Percentiles rank a stretch among this genome's conserved stretches.
phyloP scores from a whole-genome alignment of 352 stramenopile species.

The Phytophthora uliginosa region DNA sequence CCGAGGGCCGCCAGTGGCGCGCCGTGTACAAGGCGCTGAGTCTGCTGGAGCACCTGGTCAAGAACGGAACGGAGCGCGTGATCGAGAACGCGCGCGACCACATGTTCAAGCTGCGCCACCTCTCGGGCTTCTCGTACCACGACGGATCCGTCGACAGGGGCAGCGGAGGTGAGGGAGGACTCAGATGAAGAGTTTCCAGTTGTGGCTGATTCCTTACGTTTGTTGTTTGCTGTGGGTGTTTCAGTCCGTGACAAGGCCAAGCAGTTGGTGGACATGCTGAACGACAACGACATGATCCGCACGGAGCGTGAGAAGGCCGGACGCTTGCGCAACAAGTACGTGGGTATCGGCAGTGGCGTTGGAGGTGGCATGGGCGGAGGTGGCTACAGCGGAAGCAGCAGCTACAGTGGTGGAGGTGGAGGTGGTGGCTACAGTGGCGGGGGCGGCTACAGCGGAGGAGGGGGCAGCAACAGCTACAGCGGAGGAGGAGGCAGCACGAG shows the following conservation, averaged over 20 bases:
- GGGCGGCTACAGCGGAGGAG: conserved; percentile 42
- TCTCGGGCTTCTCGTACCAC: conserved; percentile 92
- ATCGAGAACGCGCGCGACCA: conserved; percentile 98
- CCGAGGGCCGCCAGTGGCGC: conserved; percentile 93
- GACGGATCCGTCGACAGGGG: conserved; percentile 89
- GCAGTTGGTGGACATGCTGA: conserved; percentile 88
- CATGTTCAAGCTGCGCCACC: conserved; percentile 92
- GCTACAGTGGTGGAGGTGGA: conserved; percentile 39
- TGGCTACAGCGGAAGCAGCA: conserved; percentile 43
- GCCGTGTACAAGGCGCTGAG: conserved; percentile 98
- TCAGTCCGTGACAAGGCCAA: conserved; percentile 92
- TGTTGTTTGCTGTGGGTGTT: conserved; percentile 9
- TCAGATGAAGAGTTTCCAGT: not conserved
- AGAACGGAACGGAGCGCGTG: conserved; percentile 98
- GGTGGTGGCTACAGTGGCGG: conserved; percentile 41
- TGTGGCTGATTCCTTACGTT: conserved; percentile 2
- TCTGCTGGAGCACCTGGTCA: conserved; percentile 98
- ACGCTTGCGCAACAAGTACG: conserved; percentile 90
- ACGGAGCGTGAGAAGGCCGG: conserved; percentile 90
- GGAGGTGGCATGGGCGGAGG: conserved; percentile 50
- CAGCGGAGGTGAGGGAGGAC: conserved; percentile 65
- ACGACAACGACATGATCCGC: conserved; percentile 91
- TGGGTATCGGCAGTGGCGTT: conserved; percentile 79
- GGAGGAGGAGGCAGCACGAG: conserved; percentile 23
- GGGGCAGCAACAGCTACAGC: conserved; percentile 50